Evolutionary conservation across 208 protist species (phyloP).

Genomic region (Blechomonas ayalai): DNA sequence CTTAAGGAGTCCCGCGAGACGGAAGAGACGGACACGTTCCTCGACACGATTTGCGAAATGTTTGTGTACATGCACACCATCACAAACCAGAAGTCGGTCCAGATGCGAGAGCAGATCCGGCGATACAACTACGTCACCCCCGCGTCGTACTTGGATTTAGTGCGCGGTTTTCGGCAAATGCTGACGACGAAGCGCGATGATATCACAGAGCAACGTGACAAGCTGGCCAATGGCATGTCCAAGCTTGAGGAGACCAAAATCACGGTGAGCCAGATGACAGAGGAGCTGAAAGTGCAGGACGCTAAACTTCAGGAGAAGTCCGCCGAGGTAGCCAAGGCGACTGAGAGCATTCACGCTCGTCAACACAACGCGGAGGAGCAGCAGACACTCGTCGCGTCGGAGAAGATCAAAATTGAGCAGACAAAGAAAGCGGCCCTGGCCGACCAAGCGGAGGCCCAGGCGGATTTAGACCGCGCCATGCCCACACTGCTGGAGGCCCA

Average conservation of each 20-base stretch:
- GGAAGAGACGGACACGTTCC: slow-evolving; percentile 81
- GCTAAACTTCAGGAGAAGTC: slow-evolving; percentile 82
- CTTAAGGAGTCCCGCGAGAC: slow-evolving; percentile 79
- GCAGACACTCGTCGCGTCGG: slow-evolving; percentile 88
- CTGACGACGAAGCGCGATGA: slow-evolving; percentile 90
- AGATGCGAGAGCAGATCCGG: slow-evolving; percentile 92
- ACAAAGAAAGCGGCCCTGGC: slow-evolving; percentile 83
- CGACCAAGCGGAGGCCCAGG: slow-evolving; percentile 91
- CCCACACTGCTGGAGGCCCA: slow-evolving; percentile 94
- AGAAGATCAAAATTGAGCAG: slow-evolving; percentile 95
- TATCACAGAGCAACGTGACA: slow-evolving; percentile 95
- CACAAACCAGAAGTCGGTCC: slow-evolving; percentile 71
- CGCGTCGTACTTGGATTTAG: slow-evolving; percentile 96
- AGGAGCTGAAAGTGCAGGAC: slow-evolving; percentile 87
- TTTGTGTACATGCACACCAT: slow-evolving; percentile 93
- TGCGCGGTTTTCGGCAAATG: slow-evolving; percentile 93
- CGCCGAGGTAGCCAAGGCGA: slow-evolving; percentile 79
- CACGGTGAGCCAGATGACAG: slow-evolving; percentile 85
- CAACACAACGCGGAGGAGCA: slow-evolving; percentile 95
- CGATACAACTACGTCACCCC: slow-evolving; percentile 97
- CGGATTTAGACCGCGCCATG: slow-evolving; percentile 94
- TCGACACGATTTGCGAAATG: slow-evolving; percentile 76
- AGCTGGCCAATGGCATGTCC: slow-evolving; percentile 92
- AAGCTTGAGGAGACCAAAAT: slow-evolving; percentile 92
- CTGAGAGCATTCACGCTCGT: slow-evolving; percentile 93